Conservation (phyloP, 2,329 filamentous ascomycete species). For the Epichloe uncinata region DNA sequence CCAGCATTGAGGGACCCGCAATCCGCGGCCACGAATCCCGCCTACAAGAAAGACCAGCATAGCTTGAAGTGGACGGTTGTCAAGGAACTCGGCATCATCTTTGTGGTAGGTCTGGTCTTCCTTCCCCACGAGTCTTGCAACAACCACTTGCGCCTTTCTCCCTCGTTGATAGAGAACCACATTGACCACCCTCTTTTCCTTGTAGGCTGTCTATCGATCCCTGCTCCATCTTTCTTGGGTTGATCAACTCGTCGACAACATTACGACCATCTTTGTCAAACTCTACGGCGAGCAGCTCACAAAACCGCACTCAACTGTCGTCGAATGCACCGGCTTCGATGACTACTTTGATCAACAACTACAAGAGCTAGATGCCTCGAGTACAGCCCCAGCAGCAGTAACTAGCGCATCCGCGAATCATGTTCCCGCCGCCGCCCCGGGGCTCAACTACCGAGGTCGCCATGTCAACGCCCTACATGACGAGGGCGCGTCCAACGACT, state of each 20-base stretch:
- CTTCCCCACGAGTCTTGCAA: background rate
- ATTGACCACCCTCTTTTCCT: background rate
- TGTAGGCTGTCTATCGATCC: constrained; percentile 87
- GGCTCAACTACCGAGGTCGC: constrained; percentile 27
- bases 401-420: constrained; percentile 7
- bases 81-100: constrained; percentile 89
- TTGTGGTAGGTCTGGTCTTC: constrained; percentile 51
- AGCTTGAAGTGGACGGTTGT: constrained; percentile 87
- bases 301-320: constrained; percentile 61
- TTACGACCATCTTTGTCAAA: constrained; percentile 81
- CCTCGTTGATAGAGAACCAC: background rate
- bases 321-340: constrained; percentile 72
- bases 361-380: constrained; percentile 57
- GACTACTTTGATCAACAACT: constrained; percentile 92
- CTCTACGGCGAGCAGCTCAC: constrained; percentile 81
- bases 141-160: background rate
- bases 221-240: constrained; percentile 93
- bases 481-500: constrained; percentile 44
- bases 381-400: constrained; percentile 19
- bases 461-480: constrained; percentile 21
- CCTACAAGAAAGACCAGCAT: constrained; percentile 85
- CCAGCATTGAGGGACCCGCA: constrained; percentile 45
- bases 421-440: constrained; percentile 19
- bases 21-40: constrained; percentile 50
- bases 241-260: constrained; percentile 90